These are phyloP conservation scores for Aspergillus ustus DNA, from an alignment of 2,329 filamentous ascomycete species.

Conservation along the genomic window DNA sequence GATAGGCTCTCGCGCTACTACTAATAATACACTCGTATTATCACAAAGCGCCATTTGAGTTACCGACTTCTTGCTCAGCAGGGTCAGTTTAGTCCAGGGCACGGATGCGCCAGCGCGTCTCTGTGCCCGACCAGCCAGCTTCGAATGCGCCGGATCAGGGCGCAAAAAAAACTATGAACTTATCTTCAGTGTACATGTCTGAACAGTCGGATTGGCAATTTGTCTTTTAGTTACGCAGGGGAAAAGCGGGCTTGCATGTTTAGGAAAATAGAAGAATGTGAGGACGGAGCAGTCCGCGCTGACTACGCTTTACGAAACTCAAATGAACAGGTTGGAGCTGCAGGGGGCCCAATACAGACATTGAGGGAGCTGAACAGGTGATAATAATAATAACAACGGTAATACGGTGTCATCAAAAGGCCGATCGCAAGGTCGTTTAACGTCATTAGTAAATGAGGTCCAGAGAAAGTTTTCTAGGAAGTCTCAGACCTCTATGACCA, in stretches of 20 bases:
- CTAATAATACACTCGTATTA: neutral
- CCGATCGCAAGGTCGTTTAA: neutral
- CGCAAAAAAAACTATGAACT: neutral
- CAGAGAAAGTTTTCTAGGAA: too few species aligned
- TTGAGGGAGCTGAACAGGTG: neutral
- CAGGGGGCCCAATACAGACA: neutral
- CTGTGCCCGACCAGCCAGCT: too few species aligned
- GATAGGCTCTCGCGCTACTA: neutral
- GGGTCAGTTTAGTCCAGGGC: neutral
- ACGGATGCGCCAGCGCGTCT: too few species aligned
- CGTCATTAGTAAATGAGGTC: neutral
- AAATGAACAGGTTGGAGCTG: neutral
- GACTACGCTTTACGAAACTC: neutral
- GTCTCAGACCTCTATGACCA: too few species aligned
- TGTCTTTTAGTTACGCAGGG: neutral
- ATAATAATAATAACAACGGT: neutral
- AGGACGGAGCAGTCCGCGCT: neutral
- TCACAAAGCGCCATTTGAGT: neutral
- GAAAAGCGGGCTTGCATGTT: neutral
- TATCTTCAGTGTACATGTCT: neutral
- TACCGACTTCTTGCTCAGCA: too few species aligned
- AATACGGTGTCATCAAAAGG: neutral
- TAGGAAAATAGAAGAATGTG: neutral
- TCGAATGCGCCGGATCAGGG: neutral
- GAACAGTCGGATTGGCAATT: neutral